Percentiles rank a stretch among this genome's conserved stretches.
Conservation (phyloP, 2,329 filamentous ascomycete genomes). For the Fusarium virguliforme region DNA sequence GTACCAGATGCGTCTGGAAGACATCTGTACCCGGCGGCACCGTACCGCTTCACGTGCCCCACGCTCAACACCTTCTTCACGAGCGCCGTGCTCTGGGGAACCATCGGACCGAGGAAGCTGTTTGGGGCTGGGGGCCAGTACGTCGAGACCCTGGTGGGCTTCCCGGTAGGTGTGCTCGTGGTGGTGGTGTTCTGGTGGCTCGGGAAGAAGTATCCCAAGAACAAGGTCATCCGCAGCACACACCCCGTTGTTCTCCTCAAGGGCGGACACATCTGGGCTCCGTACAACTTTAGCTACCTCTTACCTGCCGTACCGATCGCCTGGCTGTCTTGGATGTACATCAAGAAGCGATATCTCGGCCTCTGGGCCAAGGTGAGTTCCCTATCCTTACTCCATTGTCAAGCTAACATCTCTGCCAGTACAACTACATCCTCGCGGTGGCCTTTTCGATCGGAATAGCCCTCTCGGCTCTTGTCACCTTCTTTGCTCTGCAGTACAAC, state of each 20-base stretch:
- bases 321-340: slow-evolving; percentile 65
- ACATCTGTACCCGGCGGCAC: slow-evolving; percentile 58
- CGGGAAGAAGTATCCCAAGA: slow-evolving; percentile 54
- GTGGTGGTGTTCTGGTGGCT: slow-evolving; percentile 58
- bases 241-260: slow-evolving; percentile 62
- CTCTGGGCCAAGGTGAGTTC: slow-evolving; percentile 64
- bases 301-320: slow-evolving; percentile 65
- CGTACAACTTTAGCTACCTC: slow-evolving; percentile 64
- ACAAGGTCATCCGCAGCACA: slow-evolving; percentile 56
- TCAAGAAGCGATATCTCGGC: slow-evolving; percentile 61
- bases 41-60: slow-evolving; percentile 58
- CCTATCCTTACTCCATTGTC: accelerated
- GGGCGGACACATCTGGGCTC: slow-evolving; percentile 60
- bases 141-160: slow-evolving; percentile 56
- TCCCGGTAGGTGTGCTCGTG: slow-evolving; percentile 58
- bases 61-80: slow-evolving; percentile 59
- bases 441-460: slow-evolving; percentile 63
- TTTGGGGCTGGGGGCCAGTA: slow-evolving; percentile 58
- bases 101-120: slow-evolving; percentile 58
- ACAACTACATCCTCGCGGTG: slow-evolving; percentile 66
- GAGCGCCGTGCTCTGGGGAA: slow-evolving; percentile 61
- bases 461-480: slow-evolving; percentile 64
- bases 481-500: slow-evolving; percentile 64
- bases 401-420: slow-evolving; percentile 51
- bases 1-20: slow-evolving; percentile 57